Base-by-base conservation (phyloP, 2,329 filamentous ascomycete genomes). In the Nothopassalora personata region DNA sequence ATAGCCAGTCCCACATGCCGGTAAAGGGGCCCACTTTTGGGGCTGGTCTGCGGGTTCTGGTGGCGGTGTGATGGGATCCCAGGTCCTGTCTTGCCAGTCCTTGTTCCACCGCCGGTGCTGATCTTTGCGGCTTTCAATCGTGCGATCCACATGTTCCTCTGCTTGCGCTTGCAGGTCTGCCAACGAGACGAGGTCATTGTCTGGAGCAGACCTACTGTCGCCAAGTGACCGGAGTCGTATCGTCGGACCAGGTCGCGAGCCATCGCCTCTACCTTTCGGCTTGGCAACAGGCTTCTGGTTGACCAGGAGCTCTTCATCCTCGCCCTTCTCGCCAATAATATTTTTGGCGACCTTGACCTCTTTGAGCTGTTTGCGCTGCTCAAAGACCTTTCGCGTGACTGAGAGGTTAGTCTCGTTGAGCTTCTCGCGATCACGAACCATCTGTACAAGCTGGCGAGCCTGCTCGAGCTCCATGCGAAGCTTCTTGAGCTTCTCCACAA, bases 51-150 rank as follows among this genome's bases (percentile, higher is more conserved):
- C 59, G 15, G 60, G 80, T 60, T 90, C 87, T 69, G 84, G 80
- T 47, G 90, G 85, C 23, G 91, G 91, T 53, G 89, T 90, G 65
- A 97, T 83, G 53, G 93, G 91, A 65, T 87, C 86, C 77, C 87
- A 86, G 62, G 93, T 97, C 72, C 91, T 82, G 77, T 97, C 92
- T 68, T 95, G 84, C 78, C 90, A 91, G 70, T 90, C 88, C 68
- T 89, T 83, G 75, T 97, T 97, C 91, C 93, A 97, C 72, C 89
- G 86, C 67, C 88, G 85, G 76, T 97, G 93, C 75, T 94, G 93
- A 68, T 88, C 83, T 56, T 95, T 86, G 75, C 95, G 93, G 67
- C 85, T 85, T 73, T 95, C 90, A 72, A 97, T 90, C 70, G 95
- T 91, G 64, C 82, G 81, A 63, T 88, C 83, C 66, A 97, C 86